These are phyloP conservation scores for Diaporthe nobilis DNA, from an alignment of 2,329 filamentous ascomycete genomes.

Conservation along the genomic window DNA sequence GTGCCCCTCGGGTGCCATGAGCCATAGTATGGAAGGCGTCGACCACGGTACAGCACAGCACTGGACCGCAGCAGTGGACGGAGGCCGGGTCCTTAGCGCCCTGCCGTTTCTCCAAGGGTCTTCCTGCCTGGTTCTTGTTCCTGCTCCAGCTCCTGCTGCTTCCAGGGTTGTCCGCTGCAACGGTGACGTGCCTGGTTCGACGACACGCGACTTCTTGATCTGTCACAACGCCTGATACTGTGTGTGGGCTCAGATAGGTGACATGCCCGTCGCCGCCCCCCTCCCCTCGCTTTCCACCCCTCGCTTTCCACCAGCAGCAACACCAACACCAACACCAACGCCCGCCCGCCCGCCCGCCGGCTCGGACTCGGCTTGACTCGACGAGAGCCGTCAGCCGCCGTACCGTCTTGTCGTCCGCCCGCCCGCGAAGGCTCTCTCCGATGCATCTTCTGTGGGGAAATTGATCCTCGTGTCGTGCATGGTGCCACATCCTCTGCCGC, in stretches of 20 bases:
- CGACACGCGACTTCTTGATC: slow-evolving; percentile 22
- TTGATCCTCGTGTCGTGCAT: slow-evolving; percentile 22
- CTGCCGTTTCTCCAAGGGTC: slow-evolving; percentile 15
- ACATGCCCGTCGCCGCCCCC: slow-evolving; percentile 2
- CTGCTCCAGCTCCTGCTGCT: not conserved
- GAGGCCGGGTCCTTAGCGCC: not conserved
- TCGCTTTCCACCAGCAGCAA: not conserved
- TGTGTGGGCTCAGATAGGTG: not conserved
- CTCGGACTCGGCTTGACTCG: not conserved
- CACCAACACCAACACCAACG: not conserved
- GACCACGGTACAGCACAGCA: slow-evolving; percentile 1
- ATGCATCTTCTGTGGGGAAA: not conserved
- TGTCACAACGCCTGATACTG: slow-evolving; percentile 25
- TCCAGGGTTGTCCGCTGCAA: slow-evolving; percentile 13
- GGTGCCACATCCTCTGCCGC: slow-evolving; percentile 23
- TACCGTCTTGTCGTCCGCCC: not conserved
- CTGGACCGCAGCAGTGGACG: not conserved
- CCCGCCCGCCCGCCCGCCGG: not conserved
- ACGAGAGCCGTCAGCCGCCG: not conserved
- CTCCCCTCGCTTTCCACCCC: not conserved
- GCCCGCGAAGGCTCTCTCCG: not conserved
- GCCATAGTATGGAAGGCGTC: not conserved
- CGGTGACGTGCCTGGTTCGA: not conserved
- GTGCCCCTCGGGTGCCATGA: not conserved
- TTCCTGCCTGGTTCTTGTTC: slow-evolving; percentile 1